Base-by-base conservation (phyloP, 1,284 basidiomycete genomes). In the Cutaneotrichosporon daszewskae region DNA sequence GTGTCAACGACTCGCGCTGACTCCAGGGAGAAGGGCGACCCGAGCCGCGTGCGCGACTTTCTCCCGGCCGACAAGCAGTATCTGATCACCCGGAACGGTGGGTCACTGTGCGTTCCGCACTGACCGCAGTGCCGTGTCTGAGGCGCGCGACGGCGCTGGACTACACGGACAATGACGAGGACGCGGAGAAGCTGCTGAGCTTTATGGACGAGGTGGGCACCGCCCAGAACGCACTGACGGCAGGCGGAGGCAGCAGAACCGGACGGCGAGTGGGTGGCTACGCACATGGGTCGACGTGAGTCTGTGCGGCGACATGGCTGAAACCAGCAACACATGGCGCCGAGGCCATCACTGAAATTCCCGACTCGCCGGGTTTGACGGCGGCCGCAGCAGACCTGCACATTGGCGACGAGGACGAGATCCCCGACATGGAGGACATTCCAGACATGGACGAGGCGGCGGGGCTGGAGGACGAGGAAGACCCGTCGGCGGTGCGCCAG, bases 41-140 rank as follows among this genome's bases (percentile, higher is more conserved):
- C 83, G 37, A 79, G 81, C 29, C 88, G 87, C 73, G 76, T 79
- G 22, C 79, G 91, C 53, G 92, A 97, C 58, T 98, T 89, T 72
- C 79, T 99, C 16, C 95, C 94, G 0, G 64, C 77, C 4, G 88
- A 94, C 73, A 98, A 95, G 75, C 94, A 99, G 69, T 99, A 94
- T 70, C 82, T 99, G 43, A 81, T 97, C 60, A 90, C 87, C 34
- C 81, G 85, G 27, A 90, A 90, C 53, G 77, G 77, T 77, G 34
- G 39, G 75, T 57, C 14, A 26, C 20, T 19, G 27, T 32, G 25
- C 17, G 33, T 31, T 19, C 2, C 12, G 43, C 19, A 36, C 45
- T 33, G 20, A 32, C 34, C 33, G 10, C 52, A 79, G 91, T 96
- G 18, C 87, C 91, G 5, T 95, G 90, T 69, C 79, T 95, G 28